A percentile compares a stretch with the other conserved stretches of the same genome.
These are phyloP conservation scores for Fusarium floridanum DNA, from an alignment of 2,329 filamentous ascomycete genomes.

Conservation along the genomic window DNA sequence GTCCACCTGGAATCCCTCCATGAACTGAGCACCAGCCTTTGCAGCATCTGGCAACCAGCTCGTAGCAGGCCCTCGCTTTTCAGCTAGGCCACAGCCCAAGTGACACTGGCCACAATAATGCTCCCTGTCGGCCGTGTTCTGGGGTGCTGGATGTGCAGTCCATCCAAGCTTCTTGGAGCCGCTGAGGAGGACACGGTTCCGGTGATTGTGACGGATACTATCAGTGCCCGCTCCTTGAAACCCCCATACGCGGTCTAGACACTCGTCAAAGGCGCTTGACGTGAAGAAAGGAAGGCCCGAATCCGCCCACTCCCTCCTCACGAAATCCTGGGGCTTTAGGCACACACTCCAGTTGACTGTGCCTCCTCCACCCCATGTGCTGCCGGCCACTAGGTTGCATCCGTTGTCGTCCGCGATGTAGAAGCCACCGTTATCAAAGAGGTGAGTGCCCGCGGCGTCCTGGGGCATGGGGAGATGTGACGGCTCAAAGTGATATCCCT, in stretches of 20 bases:
- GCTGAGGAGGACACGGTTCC: slow-evolving; percentile 80
- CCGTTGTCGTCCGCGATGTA: slow-evolving; percentile 68
- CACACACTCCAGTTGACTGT: slow-evolving; percentile 86
- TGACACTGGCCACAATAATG: slow-evolving; percentile 81
- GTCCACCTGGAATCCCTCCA: slow-evolving; percentile 84
- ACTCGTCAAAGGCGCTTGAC: slow-evolving; percentile 79
- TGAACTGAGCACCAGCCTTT: slow-evolving; percentile 80
- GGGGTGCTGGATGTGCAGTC: slow-evolving; percentile 75
- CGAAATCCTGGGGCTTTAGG: slow-evolving; percentile 77
- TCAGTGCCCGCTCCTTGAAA: slow-evolving; percentile 81
- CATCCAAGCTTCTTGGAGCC: slow-evolving; percentile 81
- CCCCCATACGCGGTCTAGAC: slow-evolving; percentile 81
- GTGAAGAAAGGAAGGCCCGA: slow-evolving; percentile 79
- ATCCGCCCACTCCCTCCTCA: slow-evolving; percentile 85
- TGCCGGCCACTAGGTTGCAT: slow-evolving; percentile 74
- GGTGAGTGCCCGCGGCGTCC: slow-evolving; percentile 67
- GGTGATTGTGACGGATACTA: slow-evolving; percentile 77
- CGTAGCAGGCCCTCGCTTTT: slow-evolving; percentile 84
- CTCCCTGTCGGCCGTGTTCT: slow-evolving; percentile 80
- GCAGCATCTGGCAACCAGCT: slow-evolving; percentile 86
- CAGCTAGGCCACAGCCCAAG: slow-evolving; percentile 72
- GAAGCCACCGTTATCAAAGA: slow-evolving; percentile 78
- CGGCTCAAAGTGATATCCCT: slow-evolving; percentile 81
- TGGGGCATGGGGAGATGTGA: slow-evolving; percentile 81
- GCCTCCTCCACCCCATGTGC: slow-evolving; percentile 86